A percentile compares a stretch with the other conserved stretches of the same genome.
phyloP scores from a whole-genome alignment of 164 flowering plant genomes.

The Pachysandra terminalis region DNA sequence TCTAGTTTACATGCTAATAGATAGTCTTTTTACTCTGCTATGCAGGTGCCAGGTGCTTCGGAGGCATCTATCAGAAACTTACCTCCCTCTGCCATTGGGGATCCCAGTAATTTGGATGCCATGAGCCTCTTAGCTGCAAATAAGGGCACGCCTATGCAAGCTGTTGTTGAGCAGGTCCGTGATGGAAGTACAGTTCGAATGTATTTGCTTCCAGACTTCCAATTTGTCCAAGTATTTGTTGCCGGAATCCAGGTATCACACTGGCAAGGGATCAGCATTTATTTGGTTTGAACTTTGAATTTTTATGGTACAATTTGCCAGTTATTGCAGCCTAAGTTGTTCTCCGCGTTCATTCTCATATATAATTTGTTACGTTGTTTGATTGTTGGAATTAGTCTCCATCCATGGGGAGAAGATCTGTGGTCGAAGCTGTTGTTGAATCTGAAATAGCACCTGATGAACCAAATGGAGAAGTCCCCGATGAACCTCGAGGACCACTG shows the following conservation, averaged over 20 bases:
- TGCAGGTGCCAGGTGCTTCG: conserved; percentile 76
- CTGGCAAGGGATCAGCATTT: background rate
- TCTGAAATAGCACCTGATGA: conserved; percentile 42
- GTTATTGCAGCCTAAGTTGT: background rate
- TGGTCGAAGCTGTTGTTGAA: conserved; percentile 38
- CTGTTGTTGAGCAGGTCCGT: conserved; percentile 88
- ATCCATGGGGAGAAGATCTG: conserved; percentile 71
- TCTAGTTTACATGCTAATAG: background rate
- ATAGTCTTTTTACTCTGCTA: background rate
- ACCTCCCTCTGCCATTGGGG: conserved; percentile 94
- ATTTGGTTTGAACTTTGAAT: too few species aligned
- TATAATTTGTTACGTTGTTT: background rate
- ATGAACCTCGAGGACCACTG: conserved; percentile 52
- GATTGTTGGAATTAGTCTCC: conserved; percentile 46
- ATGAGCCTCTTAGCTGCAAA: conserved; percentile 64
- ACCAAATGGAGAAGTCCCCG: conserved; percentile 61
- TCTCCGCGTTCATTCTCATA: background rate
- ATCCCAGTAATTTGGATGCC: conserved; percentile 81
- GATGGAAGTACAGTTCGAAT: conserved; percentile 88
- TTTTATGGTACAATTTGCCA: background rate
- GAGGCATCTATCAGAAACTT: conserved; percentile 74
- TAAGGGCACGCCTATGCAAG: conserved; percentile 78
- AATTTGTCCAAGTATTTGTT: conserved; percentile 85
- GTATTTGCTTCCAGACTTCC: conserved; percentile 82
- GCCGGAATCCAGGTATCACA: conserved; percentile 78